Percentiles rank a stretch among this genome's conserved stretches.
These are phyloP conservation scores for Chrysochromulina tobinii DNA, from an alignment of 78 protist species.

Conservation along the genomic window DNA sequence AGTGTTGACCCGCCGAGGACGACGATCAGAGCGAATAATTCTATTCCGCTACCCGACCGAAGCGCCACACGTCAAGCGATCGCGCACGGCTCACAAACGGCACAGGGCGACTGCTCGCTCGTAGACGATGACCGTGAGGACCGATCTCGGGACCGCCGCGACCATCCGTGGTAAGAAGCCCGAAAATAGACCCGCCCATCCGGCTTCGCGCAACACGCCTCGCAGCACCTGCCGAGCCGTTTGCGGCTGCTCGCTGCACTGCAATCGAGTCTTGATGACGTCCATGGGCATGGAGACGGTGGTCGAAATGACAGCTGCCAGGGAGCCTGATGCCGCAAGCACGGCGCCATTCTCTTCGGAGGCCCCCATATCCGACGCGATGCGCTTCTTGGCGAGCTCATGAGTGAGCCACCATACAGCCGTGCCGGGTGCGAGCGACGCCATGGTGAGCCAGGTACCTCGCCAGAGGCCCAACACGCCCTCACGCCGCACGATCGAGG, in stretches of 20 bases:
- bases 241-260: not conserved
- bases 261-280: not conserved
- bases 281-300: not conserved
- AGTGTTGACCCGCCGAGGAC: too few relatives aligned
- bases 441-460: not conserved
- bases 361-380: not conserved
- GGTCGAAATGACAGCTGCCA: not conserved
- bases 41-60: too few relatives aligned
- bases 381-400: not conserved
- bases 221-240: not conserved
- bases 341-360: not conserved
- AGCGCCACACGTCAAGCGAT: too few relatives aligned
- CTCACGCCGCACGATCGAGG: not conserved
- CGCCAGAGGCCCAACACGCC: conserved; percentile 31
- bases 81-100: not conserved
- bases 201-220: not conserved
- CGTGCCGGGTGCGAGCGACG: not conserved
- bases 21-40: too few relatives aligned
- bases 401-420: conserved; percentile 20
- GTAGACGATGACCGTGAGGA: not conserved
- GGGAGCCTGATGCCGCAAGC: not conserved
- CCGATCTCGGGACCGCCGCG: not conserved
- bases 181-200: not conserved
- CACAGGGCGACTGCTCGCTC: not conserved
- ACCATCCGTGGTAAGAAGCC: not conserved